Percentiles rank a stretch among this genome's conserved stretches.
Conservation (phyloP, 169 alveolate genomes). For the Sarcocystis neurona region DNA sequence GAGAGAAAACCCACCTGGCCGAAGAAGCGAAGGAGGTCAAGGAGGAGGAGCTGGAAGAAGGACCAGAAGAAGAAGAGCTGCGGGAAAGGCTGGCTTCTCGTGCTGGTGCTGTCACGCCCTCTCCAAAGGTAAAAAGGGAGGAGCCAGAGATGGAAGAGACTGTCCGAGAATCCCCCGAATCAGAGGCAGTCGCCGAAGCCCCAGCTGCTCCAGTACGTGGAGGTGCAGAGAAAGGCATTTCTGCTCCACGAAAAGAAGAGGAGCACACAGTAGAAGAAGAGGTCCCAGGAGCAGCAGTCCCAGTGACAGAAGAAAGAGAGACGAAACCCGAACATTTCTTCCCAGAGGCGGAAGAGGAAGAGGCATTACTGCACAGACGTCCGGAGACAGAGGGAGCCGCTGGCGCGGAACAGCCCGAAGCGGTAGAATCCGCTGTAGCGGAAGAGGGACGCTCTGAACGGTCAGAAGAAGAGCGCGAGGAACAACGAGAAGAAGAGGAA, state of each 20-base stretch:
- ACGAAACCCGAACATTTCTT: neutral
- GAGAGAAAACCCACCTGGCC: neutral
- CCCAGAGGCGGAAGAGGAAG: neutral
- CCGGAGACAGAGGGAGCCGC: neutral
- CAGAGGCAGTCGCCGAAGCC: neutral
- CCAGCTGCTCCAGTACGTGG: neutral
- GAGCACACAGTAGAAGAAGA: neutral
- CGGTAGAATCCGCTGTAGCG: neutral
- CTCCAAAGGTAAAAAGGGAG: neutral
- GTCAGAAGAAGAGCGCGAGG: neutral
- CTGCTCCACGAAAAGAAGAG: neutral
- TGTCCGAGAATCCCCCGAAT: neutral
- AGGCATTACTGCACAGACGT: neutral
- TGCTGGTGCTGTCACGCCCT: neutral
- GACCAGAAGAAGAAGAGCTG: neutral
- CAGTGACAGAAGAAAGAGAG: neutral
- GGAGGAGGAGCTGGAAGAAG: conserved; percentile 25
- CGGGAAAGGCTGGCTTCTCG: no score
- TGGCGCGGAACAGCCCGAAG: neutral
- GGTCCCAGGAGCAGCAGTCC: neutral
- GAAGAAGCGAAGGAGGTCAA: neutral
- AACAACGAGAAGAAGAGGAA: neutral
- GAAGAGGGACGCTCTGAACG: neutral
- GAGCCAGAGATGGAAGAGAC: neutral
- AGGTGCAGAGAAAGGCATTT: neutral